phyloP scores from a whole-genome alignment of 1,284 basidiomycete genomes.

The Rhodotorula sp. region DNA sequence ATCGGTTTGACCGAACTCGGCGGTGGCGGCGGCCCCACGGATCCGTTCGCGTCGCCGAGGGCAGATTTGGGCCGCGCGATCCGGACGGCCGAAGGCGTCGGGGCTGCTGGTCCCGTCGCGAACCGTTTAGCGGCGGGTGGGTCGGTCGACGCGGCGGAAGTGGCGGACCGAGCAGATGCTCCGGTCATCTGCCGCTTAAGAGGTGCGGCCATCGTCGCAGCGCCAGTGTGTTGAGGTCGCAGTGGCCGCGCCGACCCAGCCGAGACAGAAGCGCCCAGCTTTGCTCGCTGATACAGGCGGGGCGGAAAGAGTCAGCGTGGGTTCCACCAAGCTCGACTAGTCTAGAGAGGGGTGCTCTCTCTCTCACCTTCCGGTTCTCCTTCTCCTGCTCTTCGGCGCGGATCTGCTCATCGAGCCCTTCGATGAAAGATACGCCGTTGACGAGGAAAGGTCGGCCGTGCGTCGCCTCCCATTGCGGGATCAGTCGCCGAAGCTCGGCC shows the following conservation, averaged over 20 bases:
- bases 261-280: slow-evolving; percentile 16
- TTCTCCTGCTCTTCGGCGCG: slow-evolving; percentile 53
- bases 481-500: slow-evolving; percentile 71
- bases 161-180: slow-evolving; percentile 7
- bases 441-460: slow-evolving; percentile 76
- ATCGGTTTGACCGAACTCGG: slow-evolving; percentile 1
- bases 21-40: neutral
- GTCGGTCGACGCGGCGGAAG: neutral
- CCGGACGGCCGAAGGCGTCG: neutral
- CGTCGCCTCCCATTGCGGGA: slow-evolving; percentile 85
- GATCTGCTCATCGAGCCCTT: slow-evolving; percentile 68
- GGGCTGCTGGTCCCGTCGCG: slow-evolving; percentile 1
- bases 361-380: slow-evolving; percentile 37
- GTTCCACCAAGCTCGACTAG: neutral
- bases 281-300: slow-evolving; percentile 18
- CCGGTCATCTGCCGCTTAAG: slow-evolving; percentile 41
- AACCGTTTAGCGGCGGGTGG: slow-evolving; percentile 24
- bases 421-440: slow-evolving; percentile 77
- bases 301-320: neutral
- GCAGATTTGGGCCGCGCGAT: neutral
- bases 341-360: too few relatives aligned
- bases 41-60: slow-evolving; percentile 1
- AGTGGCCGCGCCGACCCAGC: slow-evolving; percentile 20
- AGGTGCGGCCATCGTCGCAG: slow-evolving; percentile 10
- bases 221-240: slow-evolving; percentile 27